A percentile compares a stretch with the other conserved stretches of the same genome.
Conservation (phyloP, 768 basidiomycete species). For the Podaxis sp. region DNA sequence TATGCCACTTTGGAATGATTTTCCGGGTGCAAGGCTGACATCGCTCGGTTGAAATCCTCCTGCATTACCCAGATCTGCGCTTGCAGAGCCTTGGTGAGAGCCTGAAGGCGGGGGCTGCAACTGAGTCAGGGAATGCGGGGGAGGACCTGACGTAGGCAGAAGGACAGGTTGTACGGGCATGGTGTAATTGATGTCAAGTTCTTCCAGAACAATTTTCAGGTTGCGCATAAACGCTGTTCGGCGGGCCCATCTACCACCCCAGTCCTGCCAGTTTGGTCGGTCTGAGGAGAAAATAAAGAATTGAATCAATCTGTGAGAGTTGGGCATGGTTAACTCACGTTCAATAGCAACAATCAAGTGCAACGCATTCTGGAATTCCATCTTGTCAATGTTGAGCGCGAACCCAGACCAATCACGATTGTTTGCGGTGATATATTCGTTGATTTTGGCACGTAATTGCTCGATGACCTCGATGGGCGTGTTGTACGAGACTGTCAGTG, state of each 20-base stretch:
- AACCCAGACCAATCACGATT: constrained; percentile 72
- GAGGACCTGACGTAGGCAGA: constrained; percentile 35
- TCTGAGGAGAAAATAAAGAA: constrained; percentile 36
- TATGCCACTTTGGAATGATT: constrained; percentile 21
- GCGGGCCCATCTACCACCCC: constrained; percentile 78
- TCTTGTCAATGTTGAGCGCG: constrained; percentile 70
- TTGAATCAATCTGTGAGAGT: neutral
- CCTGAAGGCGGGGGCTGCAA: constrained; percentile 20
- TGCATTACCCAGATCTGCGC: constrained; percentile 23
- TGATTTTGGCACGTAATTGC: constrained; percentile 57
- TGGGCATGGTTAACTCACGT: constrained; percentile 43
- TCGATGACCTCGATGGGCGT: constrained; percentile 74
- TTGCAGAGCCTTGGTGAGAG: neutral
- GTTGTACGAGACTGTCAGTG: constrained; percentile 61
- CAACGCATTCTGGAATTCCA: constrained; percentile 77
- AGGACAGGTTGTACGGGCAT: constrained; percentile 75
- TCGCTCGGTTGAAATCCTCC: constrained; percentile 26
- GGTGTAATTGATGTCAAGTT: constrained; percentile 69
- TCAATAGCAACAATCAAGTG: constrained; percentile 68
- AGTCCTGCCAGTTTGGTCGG: constrained; percentile 84
- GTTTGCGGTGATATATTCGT: constrained; percentile 59
- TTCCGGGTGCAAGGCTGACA: constrained; percentile 21
- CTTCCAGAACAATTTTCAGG: constrained; percentile 69
- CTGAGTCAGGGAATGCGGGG: constrained; percentile 13
- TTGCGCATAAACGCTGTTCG: constrained; percentile 76